Conservation (phyloP, 768 basidiomycete genomes). For the Melanogaster broomeanus region DNA sequence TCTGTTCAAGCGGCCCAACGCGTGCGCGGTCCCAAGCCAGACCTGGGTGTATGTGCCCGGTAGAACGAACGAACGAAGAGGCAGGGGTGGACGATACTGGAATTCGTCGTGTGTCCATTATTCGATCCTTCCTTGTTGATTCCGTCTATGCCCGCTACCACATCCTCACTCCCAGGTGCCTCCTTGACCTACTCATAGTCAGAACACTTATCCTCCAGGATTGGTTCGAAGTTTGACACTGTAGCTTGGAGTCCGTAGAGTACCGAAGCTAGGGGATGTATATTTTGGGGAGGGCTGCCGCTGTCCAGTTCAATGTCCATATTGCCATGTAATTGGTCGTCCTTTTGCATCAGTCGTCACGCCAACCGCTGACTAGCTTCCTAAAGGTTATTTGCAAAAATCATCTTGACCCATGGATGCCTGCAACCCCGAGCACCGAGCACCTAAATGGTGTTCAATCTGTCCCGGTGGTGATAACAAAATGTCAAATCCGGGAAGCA, state of each 20-base stretch:
- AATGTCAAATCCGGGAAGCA: too few species aligned
- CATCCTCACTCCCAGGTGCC: neutral
- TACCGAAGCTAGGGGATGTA: constrained; percentile 52
- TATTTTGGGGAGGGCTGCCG: constrained; percentile 39
- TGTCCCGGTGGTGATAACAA: too few species aligned
- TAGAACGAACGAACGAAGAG: neutral
- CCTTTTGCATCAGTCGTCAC: too few species aligned
- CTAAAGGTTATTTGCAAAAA: too few species aligned
- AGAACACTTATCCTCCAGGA: constrained; percentile 26
- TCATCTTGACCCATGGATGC: too few species aligned
- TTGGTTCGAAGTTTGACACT: constrained; percentile 41
- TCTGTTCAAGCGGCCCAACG: neutral
- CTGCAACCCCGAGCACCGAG: too few species aligned
- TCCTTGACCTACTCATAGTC: constrained; percentile 21
- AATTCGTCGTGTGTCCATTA: constrained; percentile 13
- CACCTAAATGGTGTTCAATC: too few species aligned
- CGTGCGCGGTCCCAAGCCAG: neutral
- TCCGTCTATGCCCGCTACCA: too few species aligned
- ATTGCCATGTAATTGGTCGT: too few species aligned
- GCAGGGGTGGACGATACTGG: neutral
- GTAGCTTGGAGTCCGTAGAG: constrained; percentile 49
- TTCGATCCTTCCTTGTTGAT: too few species aligned
- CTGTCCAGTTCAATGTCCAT: too few species aligned
- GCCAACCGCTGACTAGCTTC: too few species aligned
- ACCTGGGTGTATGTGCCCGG: neutral